Evolutionary conservation across 345 rosid species (phyloP).

Genomic region (Linum trigynum): DNA sequence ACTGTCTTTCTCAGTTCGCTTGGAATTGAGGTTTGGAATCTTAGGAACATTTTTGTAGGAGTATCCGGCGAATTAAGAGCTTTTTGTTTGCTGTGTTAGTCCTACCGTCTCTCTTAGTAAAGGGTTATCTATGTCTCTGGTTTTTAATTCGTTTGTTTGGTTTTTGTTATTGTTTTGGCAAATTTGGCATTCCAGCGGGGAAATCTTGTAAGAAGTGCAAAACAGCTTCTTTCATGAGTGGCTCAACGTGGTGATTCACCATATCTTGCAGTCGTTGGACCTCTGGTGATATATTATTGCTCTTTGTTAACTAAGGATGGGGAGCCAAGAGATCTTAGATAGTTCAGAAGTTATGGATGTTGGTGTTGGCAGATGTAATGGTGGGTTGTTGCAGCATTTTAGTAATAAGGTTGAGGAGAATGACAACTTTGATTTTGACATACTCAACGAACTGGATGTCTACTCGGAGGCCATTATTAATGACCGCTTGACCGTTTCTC

Average conservation of each 20-base stretch:
- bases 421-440: constrained; percentile 33
- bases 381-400: constrained; percentile 3
- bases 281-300: too few species aligned
- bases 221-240: too few species aligned
- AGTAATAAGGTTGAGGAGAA: constrained; percentile 25
- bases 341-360: constrained; percentile 21
- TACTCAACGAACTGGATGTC: constrained; percentile 53
- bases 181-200: background rate
- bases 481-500: constrained; percentile 49
- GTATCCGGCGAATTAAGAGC: background rate
- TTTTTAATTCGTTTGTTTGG: background rate
- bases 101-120: background rate
- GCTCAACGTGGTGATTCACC: too few species aligned
- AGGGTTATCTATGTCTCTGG: background rate
- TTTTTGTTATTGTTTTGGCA: background rate
- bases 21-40: background rate
- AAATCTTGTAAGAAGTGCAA: background rate
- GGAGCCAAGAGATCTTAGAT: constrained; percentile 18
- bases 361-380: constrained; percentile 10
- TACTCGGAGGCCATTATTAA: constrained; percentile 44
- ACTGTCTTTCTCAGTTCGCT: background rate
- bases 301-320: constrained; percentile 20
- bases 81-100: background rate
- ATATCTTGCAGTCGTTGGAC: too few species aligned
- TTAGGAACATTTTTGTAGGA: background rate